Conservation (phyloP, 768 basidiomycete genomes). For the Hygrophorus pudorinus region DNA sequence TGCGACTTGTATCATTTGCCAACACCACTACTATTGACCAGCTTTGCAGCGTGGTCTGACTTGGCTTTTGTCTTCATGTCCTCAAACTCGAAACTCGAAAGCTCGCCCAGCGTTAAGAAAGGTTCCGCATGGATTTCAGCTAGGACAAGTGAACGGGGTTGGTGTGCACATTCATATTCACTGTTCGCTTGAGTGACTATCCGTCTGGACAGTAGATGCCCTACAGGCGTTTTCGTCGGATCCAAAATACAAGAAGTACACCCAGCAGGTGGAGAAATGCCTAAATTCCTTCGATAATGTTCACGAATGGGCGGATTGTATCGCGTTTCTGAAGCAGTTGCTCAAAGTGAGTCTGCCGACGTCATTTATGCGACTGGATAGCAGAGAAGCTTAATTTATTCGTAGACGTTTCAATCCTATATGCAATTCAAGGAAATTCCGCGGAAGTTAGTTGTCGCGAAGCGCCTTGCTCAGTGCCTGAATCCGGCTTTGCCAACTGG, state of each 20-base stretch:
- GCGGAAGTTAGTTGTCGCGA: conserved; percentile 86
- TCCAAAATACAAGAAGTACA: conserved; percentile 91
- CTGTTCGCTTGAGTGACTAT: not conserved
- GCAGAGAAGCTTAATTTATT: not conserved
- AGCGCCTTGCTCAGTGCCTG: conserved; percentile 90
- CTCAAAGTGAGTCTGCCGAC: conserved; percentile 53
- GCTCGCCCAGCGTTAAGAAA: conserved; percentile 19
- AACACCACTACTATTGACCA: no score
- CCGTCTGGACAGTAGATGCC: conserved; percentile 28
- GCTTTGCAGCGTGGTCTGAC: no score
- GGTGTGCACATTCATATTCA: conserved; percentile 13
- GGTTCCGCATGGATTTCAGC: conserved; percentile 28
- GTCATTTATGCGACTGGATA: not conserved
- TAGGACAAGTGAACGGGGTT: conserved; percentile 42
- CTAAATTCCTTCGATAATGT: conserved; percentile 90
- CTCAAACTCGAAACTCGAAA: conserved; percentile 9
- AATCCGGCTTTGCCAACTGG: conserved; percentile 97
- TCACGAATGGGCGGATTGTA: conserved; percentile 99
- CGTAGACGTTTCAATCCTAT: conserved; percentile 84
- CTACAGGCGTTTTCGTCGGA: conserved; percentile 61
- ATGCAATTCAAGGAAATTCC: conserved; percentile 96
- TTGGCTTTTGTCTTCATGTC: not conserved
- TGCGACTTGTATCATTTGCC: no score
- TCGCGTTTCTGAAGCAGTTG: conserved; percentile 89
- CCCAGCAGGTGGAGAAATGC: conserved; percentile 86